A percentile compares a stretch with the other conserved stretches of the same genome.
Conservation (phyloP, 2,329 filamentous ascomycete species). For the Verticillium alfalfae region DNA sequence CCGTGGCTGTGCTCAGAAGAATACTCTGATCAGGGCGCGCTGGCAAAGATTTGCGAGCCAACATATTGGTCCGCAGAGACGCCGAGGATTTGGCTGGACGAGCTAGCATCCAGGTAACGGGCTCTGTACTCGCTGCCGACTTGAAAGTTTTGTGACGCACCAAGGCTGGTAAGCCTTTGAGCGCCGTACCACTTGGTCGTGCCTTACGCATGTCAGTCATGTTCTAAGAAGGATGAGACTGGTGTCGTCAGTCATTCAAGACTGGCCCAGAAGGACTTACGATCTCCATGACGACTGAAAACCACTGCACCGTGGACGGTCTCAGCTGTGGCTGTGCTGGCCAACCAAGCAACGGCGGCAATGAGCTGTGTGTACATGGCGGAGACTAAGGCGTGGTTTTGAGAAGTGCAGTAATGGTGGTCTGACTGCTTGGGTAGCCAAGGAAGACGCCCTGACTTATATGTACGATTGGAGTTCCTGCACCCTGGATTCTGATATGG, state of each 20-base stretch:
- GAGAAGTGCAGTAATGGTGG: no score
- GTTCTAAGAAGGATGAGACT: background rate
- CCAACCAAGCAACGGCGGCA: constrained; percentile 1
- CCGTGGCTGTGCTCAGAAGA: constrained; percentile 26
- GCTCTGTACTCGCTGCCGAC: constrained; percentile 16
- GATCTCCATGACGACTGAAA: constrained; percentile 26
- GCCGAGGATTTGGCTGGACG: constrained; percentile 20
- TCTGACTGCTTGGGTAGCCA: no score
- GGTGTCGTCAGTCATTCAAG: background rate
- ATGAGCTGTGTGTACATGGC: background rate
- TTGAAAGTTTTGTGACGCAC: constrained; percentile 23
- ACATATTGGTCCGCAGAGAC: constrained; percentile 25
- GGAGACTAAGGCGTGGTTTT: background rate
- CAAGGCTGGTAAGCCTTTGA: constrained; percentile 25
- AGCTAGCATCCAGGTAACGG: constrained; percentile 17
- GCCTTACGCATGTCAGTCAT: constrained; percentile 14
- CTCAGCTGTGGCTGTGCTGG: constrained; percentile 18
- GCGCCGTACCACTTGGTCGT: constrained; percentile 26
- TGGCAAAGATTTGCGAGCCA: constrained; percentile 23
- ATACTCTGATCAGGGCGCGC: constrained; percentile 24
- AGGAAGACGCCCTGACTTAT: background rate
- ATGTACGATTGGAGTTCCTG: background rate
- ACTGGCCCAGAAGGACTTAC: constrained; percentile 13
- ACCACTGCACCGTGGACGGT: constrained; percentile 25
- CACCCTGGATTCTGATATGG: background rate